Conservation (phyloP, 768 basidiomycete species). For the Leccinum subgranulosum region DNA sequence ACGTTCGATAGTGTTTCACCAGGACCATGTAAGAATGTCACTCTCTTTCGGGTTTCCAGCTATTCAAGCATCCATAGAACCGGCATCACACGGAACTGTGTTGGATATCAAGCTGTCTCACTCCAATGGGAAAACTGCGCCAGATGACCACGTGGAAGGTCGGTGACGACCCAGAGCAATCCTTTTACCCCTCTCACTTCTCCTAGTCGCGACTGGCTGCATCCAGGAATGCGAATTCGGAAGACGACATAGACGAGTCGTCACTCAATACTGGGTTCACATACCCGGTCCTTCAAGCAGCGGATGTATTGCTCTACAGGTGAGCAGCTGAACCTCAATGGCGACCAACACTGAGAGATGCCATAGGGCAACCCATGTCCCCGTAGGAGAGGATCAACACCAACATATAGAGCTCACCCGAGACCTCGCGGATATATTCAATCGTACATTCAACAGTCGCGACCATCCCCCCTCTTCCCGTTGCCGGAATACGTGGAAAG, state of each 20-base stretch:
- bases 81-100: conserved; percentile 81
- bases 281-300: conserved; percentile 91
- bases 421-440: conserved; percentile 82
- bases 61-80: conserved; percentile 47
- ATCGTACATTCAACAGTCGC: conserved; percentile 54
- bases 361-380: conserved; percentile 82
- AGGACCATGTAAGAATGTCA: conserved; percentile 70
- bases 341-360: background rate
- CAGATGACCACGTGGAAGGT: conserved; percentile 99
- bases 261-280: conserved; percentile 84
- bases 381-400: conserved; percentile 94
- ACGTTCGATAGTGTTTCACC: conserved; percentile 75
- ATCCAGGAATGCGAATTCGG: conserved; percentile 68
- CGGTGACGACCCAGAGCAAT: conserved; percentile 5
- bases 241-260: conserved; percentile 78
- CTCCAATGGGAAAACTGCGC: conserved; percentile 76
- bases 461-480: conserved; percentile 56
- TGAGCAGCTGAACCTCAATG: conserved; percentile 29
- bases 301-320: conserved; percentile 88
- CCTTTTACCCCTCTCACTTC: background rate
- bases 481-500: conserved; percentile 72
- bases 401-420: conserved; percentile 91
- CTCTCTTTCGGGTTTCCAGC: background rate
- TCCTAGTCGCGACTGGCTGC: conserved; percentile 70
- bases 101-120: conserved; percentile 86